These are phyloP conservation scores for Tricholoma bakamatsutake DNA, from an alignment of 768 basidiomycete genomes.

Conservation along the genomic window DNA sequence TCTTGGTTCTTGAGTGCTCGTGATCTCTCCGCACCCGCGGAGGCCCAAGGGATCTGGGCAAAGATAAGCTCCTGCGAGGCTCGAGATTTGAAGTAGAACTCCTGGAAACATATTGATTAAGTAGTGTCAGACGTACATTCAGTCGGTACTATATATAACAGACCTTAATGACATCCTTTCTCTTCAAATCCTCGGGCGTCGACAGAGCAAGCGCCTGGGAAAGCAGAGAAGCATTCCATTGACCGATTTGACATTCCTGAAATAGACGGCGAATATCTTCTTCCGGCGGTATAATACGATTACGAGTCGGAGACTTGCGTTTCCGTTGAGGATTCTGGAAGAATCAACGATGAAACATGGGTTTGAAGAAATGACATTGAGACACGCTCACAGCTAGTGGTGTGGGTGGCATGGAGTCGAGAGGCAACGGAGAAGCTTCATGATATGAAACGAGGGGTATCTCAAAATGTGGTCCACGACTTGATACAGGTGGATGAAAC, in stretches of 20 bases:
- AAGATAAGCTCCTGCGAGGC: conserved; percentile 80
- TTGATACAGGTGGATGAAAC: conserved; percentile 59
- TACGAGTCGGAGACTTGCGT: conserved; percentile 32
- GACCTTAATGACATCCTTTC: conserved; percentile 60
- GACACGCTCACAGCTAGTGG: conserved; percentile 20
- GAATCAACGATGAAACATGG: not conserved
- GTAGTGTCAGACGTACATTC: not conserved
- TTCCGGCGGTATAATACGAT: conserved; percentile 60
- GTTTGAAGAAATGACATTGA: conserved; percentile 5
- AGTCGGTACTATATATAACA: not conserved
- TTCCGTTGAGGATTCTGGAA: conserved; percentile 24
- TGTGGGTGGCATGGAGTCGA: conserved; percentile 17
- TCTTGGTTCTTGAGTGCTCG: conserved; percentile 30
- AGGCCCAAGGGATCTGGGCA: conserved; percentile 89
- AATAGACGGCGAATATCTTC: conserved; percentile 82
- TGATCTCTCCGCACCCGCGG: conserved; percentile 72
- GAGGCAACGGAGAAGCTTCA: conserved; percentile 27
- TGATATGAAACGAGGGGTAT: conserved; percentile 34
- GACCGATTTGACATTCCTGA: conserved; percentile 80
- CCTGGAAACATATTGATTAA: conserved; percentile 40
- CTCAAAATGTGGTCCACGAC: conserved; percentile 31
- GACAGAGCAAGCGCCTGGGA: conserved; percentile 65
- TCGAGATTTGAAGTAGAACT: conserved; percentile 75
- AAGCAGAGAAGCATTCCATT: conserved; percentile 73
- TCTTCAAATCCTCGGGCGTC: conserved; percentile 63